A percentile compares a stretch with the other conserved stretches of the same genome.
Conservation (phyloP, 768 basidiomycete species). For the Gyrodon lividus region DNA sequence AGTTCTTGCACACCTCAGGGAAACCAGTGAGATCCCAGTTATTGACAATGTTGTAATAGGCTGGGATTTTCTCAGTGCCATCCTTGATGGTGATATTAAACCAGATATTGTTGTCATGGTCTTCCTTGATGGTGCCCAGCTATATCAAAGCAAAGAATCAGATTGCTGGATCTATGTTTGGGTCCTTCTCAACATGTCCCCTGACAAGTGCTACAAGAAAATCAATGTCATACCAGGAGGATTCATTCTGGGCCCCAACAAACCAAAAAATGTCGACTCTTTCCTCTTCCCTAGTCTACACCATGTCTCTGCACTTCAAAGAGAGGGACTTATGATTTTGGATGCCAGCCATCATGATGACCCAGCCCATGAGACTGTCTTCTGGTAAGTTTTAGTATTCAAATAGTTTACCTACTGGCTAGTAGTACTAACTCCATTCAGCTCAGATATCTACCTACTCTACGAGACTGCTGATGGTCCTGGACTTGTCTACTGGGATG, state of each 20-base stretch:
- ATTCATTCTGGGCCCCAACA: slow-evolving; percentile 29
- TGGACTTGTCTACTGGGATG: too few species aligned
- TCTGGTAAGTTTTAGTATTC: too few species aligned
- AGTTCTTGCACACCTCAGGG: slow-evolving; percentile 1
- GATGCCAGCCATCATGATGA: slow-evolving; percentile 16
- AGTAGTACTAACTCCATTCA: background rate
- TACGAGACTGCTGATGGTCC: background rate
- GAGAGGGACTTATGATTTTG: slow-evolving; percentile 33
- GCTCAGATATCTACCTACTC: slow-evolving; percentile 10
- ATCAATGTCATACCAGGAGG: slow-evolving; percentile 28
- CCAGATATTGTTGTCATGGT: slow-evolving; percentile 12
- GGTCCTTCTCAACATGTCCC: slow-evolving; percentile 23
- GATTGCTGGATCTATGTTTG: slow-evolving; percentile 36
- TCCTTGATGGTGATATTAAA: slow-evolving; percentile 7
- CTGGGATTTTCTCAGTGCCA: slow-evolving; percentile 7
- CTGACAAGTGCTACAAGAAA: slow-evolving; percentile 32
- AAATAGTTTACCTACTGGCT: too few species aligned
- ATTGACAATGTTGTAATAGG: slow-evolving; percentile 8
- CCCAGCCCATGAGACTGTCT: too few species aligned
- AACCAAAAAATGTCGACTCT: slow-evolving; percentile 32
- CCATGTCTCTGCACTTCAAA: slow-evolving; percentile 13
- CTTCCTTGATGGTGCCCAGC: slow-evolving; percentile 29
- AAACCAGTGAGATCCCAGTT: background rate
- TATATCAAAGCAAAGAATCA: slow-evolving; percentile 31
- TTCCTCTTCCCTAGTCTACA: slow-evolving; percentile 27